phyloP scores from a whole-genome alignment of 1,139 yeast genomes.

The Meyerozyma guilliermondii region DNA sequence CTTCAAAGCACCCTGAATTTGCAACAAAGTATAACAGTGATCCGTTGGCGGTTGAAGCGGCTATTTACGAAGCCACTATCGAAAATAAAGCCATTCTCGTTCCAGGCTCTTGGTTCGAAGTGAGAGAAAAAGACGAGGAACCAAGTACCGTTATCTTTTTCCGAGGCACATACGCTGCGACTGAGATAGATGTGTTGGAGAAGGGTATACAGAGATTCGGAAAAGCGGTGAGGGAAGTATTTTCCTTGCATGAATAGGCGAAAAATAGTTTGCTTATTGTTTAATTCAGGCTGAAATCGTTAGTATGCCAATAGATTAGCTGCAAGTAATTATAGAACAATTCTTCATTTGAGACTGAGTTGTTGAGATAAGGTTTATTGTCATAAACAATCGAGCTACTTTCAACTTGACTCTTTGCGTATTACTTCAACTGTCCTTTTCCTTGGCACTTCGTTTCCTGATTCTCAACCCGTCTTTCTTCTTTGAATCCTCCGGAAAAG shows the following conservation, averaged over 20 bases:
- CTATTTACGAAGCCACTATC: not conserved
- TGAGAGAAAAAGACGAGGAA: not conserved
- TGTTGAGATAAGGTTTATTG: too few species aligned
- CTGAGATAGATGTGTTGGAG: not conserved
- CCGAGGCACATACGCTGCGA: slow-evolving; percentile 1
- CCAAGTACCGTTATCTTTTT: not conserved
- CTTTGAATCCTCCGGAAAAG: not conserved
- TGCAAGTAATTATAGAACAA: too few species aligned
- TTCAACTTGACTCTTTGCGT: not conserved
- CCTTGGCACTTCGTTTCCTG: not conserved
- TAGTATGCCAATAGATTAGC: too few species aligned
- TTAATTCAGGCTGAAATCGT: too few species aligned
- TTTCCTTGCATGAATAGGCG: too few species aligned
- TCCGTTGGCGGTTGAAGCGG: not conserved
- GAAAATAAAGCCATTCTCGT: not conserved
- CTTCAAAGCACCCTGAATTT: not conserved
- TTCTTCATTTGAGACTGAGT: too few species aligned
- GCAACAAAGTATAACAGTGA: not conserved
- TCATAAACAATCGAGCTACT: not conserved
- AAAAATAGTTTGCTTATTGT: too few species aligned
- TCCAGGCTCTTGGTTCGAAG: not conserved
- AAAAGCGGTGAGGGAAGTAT: not conserved
- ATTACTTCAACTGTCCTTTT: not conserved
- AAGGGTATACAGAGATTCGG: not conserved
- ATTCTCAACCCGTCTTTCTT: not conserved